These are phyloP conservation scores for Globisporangium nunn DNA, from an alignment of 352 stramenopile species.

Conservation along the genomic window DNA sequence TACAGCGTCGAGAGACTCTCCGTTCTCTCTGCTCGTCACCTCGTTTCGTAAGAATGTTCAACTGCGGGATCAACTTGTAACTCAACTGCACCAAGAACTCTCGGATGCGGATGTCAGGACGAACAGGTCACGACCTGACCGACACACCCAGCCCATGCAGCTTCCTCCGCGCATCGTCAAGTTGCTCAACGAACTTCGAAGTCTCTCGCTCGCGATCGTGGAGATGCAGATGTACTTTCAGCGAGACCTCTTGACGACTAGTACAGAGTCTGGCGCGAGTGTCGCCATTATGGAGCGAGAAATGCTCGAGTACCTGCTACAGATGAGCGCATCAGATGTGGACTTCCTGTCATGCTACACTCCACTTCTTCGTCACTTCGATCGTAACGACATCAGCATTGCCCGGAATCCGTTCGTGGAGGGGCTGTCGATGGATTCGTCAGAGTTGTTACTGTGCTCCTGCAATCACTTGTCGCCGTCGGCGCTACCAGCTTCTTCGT, in stretches of 20 bases:
- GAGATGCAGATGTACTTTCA: slow-evolving; percentile 58
- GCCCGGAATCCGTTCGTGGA: slow-evolving; percentile 58
- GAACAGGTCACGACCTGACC: slow-evolving; percentile 15
- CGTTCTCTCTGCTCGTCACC: slow-evolving; percentile 29
- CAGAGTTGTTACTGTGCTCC: slow-evolving; percentile 57
- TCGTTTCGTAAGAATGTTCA: slow-evolving; percentile 43
- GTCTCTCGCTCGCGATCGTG: slow-evolving; percentile 49
- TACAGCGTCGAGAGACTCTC: slow-evolving; percentile 1
- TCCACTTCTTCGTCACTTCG: slow-evolving; percentile 29
- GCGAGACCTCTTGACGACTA: slow-evolving; percentile 15
- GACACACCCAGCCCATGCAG: slow-evolving; percentile 16
- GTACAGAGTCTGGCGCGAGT: neutral
- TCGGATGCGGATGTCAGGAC: slow-evolving; percentile 2
- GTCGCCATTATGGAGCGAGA: slow-evolving; percentile 32
- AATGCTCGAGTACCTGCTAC: slow-evolving; percentile 35
- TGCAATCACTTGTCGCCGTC: slow-evolving; percentile 31
- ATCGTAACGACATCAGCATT: slow-evolving; percentile 35
- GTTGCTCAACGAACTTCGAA: slow-evolving; percentile 51
- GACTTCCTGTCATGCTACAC: slow-evolving; percentile 36
- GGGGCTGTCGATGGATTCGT: slow-evolving; percentile 56
- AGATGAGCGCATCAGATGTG: slow-evolving; percentile 38
- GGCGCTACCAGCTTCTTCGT: slow-evolving; percentile 9
- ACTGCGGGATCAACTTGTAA: slow-evolving; percentile 35
- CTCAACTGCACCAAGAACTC: slow-evolving; percentile 36
- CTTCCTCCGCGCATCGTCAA: slow-evolving; percentile 34